Conservation (phyloP, 2,329 filamentous ascomycete species). For the Sarocladiaceae sp. region DNA sequence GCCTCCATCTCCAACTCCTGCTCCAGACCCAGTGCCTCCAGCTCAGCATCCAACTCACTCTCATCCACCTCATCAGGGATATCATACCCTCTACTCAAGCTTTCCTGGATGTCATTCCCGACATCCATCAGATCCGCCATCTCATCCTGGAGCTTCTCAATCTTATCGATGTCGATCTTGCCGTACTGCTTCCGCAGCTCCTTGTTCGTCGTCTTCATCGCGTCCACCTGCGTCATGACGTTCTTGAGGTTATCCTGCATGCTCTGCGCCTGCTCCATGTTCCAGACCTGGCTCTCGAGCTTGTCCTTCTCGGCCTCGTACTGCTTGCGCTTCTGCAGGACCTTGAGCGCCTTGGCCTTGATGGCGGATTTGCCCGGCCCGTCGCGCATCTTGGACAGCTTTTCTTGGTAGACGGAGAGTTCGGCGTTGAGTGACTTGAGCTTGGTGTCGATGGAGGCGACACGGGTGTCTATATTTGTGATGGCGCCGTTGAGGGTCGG, state of each 20-base stretch:
- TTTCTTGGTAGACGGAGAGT: constrained; percentile 78
- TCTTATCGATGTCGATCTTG: constrained; percentile 95
- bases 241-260: constrained; percentile 99
- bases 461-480: constrained; percentile 73
- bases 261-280: constrained; percentile 97
- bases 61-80: constrained; percentile 96
- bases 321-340: constrained; percentile 87
- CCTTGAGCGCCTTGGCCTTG: constrained; percentile 89
- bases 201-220: constrained; percentile 95
- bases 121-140: constrained; percentile 98
- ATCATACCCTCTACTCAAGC: constrained; percentile 83
- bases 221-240: constrained; percentile 96
- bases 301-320: constrained; percentile 94
- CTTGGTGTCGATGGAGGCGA: constrained; percentile 88
- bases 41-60: constrained; percentile 88
- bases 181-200: constrained; percentile 89
- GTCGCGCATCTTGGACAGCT: constrained; percentile 88
- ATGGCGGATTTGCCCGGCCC: constrained; percentile 89
- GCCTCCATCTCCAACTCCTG: constrained; percentile 75
- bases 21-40: constrained; percentile 91
- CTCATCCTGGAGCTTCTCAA: constrained; percentile 95
- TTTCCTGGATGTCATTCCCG: constrained; percentile 97
- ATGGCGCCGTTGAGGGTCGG: constrained; percentile 82
- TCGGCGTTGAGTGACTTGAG: constrained; percentile 88
- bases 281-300: constrained; percentile 91